Conservation (phyloP, 1,284 basidiomycete species). For the Leccinum pallidistipes region DNA sequence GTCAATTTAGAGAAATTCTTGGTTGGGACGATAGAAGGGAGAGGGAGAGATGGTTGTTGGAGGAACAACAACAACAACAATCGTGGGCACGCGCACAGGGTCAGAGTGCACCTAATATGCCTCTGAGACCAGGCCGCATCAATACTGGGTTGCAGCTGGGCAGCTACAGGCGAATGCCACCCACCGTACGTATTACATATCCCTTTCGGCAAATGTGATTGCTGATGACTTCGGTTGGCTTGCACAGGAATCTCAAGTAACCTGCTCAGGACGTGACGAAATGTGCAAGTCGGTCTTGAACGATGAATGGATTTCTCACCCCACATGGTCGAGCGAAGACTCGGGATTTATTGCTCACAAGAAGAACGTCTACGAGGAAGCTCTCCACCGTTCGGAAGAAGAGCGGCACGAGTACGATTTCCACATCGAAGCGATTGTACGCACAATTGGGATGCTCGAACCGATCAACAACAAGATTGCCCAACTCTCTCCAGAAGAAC, state of each 20-base stretch:
- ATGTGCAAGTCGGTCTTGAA: conserved; percentile 97
- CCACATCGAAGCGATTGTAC: conserved; percentile 96
- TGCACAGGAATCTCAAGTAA: conserved; percentile 72
- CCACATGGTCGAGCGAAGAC: conserved; percentile 93
- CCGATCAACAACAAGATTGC: conserved; percentile 75
- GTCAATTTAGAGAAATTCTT: conserved; percentile 87
- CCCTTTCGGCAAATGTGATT: neutral
- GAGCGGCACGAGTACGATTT: conserved; percentile 99
- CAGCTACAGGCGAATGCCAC: conserved; percentile 88
- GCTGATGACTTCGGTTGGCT: conserved; percentile 11
- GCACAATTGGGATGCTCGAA: conserved; percentile 82
- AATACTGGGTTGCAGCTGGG: conserved; percentile 68
- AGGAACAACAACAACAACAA: conserved; percentile 44
- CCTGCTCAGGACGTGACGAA: conserved; percentile 93
- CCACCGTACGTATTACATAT: conserved; percentile 51
- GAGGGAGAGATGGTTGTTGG: conserved; percentile 47
- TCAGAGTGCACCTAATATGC: conserved; percentile 44
- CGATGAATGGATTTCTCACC: conserved; percentile 96
- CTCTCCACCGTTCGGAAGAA: conserved; percentile 95
- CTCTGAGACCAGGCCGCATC: conserved; percentile 53
- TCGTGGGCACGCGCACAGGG: conserved; percentile 43
- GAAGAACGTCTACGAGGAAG: conserved; percentile 97
- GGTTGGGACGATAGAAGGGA: conserved; percentile 81
- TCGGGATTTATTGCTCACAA: conserved; percentile 88
- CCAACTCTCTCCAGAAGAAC: conserved; percentile 80